Percentiles rank a stretch among this genome's conserved stretches.
phyloP scores from a whole-genome alignment of 176 grass and related monocot genomes.

The Oryza punctata region DNA sequence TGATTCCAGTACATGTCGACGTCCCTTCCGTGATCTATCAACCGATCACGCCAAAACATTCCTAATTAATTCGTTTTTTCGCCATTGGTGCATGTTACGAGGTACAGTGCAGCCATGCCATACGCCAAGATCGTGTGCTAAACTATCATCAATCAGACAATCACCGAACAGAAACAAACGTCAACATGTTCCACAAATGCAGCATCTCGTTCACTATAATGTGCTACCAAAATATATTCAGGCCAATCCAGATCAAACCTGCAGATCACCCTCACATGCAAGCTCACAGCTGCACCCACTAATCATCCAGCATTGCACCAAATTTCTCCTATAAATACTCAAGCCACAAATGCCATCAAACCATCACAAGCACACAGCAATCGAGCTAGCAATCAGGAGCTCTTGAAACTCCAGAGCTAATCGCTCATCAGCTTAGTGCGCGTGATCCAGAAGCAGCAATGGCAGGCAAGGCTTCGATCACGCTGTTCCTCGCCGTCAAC shows the following conservation, averaged over 20 bases:
- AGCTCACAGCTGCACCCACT: background rate
- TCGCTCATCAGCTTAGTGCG: background rate
- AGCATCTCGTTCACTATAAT: slow-evolving; percentile 30
- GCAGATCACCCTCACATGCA: background rate
- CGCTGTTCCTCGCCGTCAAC: slow-evolving; percentile 41
- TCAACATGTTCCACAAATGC: background rate
- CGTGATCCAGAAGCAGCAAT: slow-evolving; percentile 34
- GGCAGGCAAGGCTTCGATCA: slow-evolving; percentile 36
- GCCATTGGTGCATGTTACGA: slow-evolving; percentile 13
- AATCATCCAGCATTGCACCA: background rate
- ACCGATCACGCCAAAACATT: background rate
- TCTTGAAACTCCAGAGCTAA: background rate
- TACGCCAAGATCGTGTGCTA: slow-evolving; percentile 22
- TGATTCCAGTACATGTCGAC: background rate
- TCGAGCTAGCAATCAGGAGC: background rate
- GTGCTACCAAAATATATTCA: background rate
- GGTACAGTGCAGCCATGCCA: background rate
- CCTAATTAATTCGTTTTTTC: background rate
- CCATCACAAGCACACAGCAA: slow-evolving; percentile 18
- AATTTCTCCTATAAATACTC: slow-evolving; percentile 2
- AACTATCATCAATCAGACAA: slow-evolving; percentile 29
- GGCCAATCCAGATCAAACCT: background rate
- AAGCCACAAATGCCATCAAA: background rate
- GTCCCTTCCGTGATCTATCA: background rate
- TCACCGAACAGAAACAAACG: slow-evolving; percentile 15